Evolutionary conservation across 2,329 filamentous ascomycete genomes (phyloP).

Genomic region (Aspergillus jensenii): DNA sequence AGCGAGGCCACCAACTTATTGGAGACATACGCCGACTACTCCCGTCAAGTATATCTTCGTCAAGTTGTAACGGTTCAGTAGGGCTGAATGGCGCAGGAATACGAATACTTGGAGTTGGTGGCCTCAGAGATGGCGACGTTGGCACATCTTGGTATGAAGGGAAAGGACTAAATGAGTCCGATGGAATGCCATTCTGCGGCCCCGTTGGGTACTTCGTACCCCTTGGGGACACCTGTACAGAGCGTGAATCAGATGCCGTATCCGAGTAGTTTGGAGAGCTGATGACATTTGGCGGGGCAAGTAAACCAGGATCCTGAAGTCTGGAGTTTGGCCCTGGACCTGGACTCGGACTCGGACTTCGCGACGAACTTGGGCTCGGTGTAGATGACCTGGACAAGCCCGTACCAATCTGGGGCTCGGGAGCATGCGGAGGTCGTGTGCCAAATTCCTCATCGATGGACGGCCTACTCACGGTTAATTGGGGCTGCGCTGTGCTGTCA

Average conservation of each 20-base stretch:
- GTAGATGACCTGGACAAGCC: conserved; percentile 36
- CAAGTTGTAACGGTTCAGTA: conserved; percentile 28
- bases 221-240: conserved; percentile 32
- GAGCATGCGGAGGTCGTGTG: conserved; percentile 17
- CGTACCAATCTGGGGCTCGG: conserved; percentile 18
- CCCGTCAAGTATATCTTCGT: conserved; percentile 41
- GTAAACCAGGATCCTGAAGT: conserved; percentile 37
- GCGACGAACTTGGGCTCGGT: conserved; percentile 28
- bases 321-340: conserved; percentile 15
- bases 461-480: conserved; percentile 42
- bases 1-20: conserved; percentile 80
- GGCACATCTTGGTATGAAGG: conserved; percentile 66
- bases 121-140: conserved; percentile 42
- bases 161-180: conserved; percentile 61
- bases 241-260: conserved; percentile 21
- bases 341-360: conserved; percentile 31
- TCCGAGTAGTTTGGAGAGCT: conserved; percentile 38
- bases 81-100: conserved; percentile 50
- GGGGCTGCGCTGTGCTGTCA: conserved; percentile 21
- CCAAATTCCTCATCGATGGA: conserved; percentile 24
- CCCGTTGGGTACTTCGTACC: conserved; percentile 18
- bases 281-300: conserved; percentile 45
- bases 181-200: conserved; percentile 12
- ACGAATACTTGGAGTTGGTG: conserved; percentile 60
- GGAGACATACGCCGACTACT: conserved; percentile 34